Conservation (phyloP, 2,329 filamentous ascomycete species). For the Piedraia hortae region DNA sequence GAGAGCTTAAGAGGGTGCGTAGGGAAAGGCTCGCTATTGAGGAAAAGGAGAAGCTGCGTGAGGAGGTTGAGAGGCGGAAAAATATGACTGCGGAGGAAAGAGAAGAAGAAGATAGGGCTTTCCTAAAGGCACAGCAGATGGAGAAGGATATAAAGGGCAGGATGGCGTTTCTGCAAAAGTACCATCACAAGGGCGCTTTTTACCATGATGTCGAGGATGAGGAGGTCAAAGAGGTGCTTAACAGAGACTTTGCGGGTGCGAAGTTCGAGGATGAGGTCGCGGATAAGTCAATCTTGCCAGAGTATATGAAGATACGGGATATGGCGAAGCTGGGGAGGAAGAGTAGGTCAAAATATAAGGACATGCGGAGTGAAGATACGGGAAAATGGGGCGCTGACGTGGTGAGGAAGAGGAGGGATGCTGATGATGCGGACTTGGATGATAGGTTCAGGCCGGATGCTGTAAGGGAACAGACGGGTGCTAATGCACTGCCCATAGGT, state of each 20-base stretch:
- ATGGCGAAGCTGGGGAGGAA: slow-evolving; percentile 86
- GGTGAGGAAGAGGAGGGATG: slow-evolving; percentile 23
- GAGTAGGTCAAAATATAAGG: slow-evolving; percentile 68
- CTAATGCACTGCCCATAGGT: slow-evolving; percentile 43
- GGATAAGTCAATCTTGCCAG: slow-evolving; percentile 58
- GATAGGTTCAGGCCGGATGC: slow-evolving; percentile 40
- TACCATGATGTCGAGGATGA: slow-evolving; percentile 26
- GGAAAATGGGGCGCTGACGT: slow-evolving; percentile 45
- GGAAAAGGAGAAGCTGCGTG: slow-evolving; percentile 54
- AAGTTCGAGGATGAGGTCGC: slow-evolving; percentile 58
- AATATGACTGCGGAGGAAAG: slow-evolving; percentile 73
- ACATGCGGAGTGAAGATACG: slow-evolving; percentile 73
- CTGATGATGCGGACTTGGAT: slow-evolving; percentile 26
- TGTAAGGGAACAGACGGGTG: slow-evolving; percentile 28
- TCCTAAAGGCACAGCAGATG: slow-evolving; percentile 48
- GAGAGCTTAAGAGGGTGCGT: slow-evolving; percentile 71
- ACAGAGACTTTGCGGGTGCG: slow-evolving; percentile 64
- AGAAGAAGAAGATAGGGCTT: slow-evolving; percentile 55
- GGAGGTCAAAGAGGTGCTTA: slow-evolving; percentile 48
- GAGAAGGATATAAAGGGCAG: slow-evolving; percentile 49
- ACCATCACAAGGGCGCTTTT: slow-evolving; percentile 91
- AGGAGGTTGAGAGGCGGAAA: slow-evolving; percentile 65
- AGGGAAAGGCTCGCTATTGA: slow-evolving; percentile 68
- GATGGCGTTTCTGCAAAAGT: slow-evolving; percentile 80
- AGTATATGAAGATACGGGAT: slow-evolving; percentile 78